Conservation (phyloP, 2,329 filamentous ascomycete genomes). For the Xylariales sp. region DNA sequence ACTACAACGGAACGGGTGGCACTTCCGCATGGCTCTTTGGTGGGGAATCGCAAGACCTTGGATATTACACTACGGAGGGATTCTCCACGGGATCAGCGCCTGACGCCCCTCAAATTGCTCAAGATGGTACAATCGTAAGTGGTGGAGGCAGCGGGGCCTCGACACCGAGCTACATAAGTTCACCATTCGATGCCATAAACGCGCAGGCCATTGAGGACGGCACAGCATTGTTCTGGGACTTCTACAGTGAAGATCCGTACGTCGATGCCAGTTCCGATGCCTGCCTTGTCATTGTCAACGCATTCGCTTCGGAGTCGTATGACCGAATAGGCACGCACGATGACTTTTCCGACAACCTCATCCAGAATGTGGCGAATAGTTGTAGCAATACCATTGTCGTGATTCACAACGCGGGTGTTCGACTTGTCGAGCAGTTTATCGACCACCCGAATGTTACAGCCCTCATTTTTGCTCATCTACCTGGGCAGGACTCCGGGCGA, state of each 20-base stretch:
- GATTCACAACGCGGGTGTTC: conserved; percentile 59
- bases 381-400: conserved; percentile 62
- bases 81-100: conserved; percentile 24
- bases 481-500: conserved; percentile 58
- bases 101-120: conserved; percentile 34
- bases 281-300: conserved; percentile 65
- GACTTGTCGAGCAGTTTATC: conserved; percentile 57
- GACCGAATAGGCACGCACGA: conserved; percentile 60
- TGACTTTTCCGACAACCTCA: conserved; percentile 56
- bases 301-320: conserved; percentile 69
- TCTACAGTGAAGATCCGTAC: conserved; percentile 39
- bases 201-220: conserved; percentile 48
- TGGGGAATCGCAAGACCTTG: conserved; percentile 30
- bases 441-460: conserved; percentile 62
- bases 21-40: conserved; percentile 34
- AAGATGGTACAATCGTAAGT: conserved; percentile 40
- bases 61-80: conserved; percentile 19
- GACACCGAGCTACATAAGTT: conserved; percentile 40
- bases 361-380: conserved; percentile 51
- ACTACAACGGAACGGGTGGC: conserved; percentile 33
- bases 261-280: conserved; percentile 52
- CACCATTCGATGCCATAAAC: conserved; percentile 52
- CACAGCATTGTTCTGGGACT: conserved; percentile 58
- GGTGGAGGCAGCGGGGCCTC: conserved; percentile 27
- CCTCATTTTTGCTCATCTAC: conserved; percentile 59